Percentiles rank a stretch among this genome's conserved stretches.
Evolutionary conservation across 257 asterid genomes (phyloP).

Genomic region (Apocynum venetum): DNA sequence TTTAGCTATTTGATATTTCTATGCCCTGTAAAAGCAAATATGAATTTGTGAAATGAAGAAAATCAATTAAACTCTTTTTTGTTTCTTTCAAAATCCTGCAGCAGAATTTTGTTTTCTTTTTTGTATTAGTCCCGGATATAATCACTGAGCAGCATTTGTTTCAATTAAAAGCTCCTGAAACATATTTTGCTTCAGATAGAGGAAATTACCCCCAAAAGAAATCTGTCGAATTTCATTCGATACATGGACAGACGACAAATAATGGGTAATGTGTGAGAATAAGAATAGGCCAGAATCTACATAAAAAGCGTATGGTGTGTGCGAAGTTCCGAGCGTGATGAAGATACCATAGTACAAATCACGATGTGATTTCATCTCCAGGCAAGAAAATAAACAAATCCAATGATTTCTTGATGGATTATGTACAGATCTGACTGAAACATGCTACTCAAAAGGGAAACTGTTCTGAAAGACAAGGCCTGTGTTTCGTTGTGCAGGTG

Average conservation of each 20-base stretch:
- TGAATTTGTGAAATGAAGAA: background rate
- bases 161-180: background rate
- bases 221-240: no score
- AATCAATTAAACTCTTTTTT: background rate
- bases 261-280: background rate
- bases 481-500: background rate
- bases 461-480: background rate
- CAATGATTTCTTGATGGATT: no score
- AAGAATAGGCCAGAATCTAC: background rate
- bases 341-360: background rate
- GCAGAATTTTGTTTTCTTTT: background rate
- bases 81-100: background rate
- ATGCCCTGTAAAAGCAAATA: constrained; percentile 4
- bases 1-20: background rate
- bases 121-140: background rate
- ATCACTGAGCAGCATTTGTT: background rate
- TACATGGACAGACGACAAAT: background rate
- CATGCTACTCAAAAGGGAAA: background rate
- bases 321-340: background rate
- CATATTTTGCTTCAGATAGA: background rate
- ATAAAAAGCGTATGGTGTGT: background rate
- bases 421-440: constrained; percentile 1
- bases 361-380: background rate
- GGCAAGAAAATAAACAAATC: background rate
- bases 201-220: background rate